A percentile compares a stretch with the other conserved stretches of the same genome.
Evolutionary conservation across 345 rosid genomes (phyloP).

Genomic region (Gossypium rotundifolium): DNA sequence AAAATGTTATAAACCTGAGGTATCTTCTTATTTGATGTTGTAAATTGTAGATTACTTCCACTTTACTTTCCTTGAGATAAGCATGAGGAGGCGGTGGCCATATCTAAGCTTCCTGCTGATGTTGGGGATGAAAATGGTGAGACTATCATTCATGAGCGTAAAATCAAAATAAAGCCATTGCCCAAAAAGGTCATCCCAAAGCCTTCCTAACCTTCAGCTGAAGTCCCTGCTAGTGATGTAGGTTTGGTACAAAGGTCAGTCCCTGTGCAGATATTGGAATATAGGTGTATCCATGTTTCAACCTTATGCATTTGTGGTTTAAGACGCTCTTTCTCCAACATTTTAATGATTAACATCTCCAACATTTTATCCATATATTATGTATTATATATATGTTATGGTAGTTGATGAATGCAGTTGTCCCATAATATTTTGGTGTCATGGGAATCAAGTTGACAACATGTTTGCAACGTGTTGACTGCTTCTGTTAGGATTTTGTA

Average conservation of each 20-base stretch:
- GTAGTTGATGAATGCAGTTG: too few species aligned
- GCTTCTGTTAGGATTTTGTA: too few species aligned
- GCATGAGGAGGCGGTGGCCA: slow-evolving; percentile 83
- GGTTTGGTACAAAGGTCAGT: slow-evolving; percentile 84
- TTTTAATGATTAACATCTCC: not conserved
- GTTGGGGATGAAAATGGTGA: slow-evolving; percentile 99
- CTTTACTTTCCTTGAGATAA: slow-evolving; percentile 96
- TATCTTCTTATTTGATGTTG: slow-evolving; percentile 16
- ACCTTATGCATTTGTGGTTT: not conserved
- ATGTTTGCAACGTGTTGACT: too few species aligned
- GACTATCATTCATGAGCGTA: slow-evolving; percentile 89
- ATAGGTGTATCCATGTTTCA: not conserved
- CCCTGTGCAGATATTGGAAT: not conserved
- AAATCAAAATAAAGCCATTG: slow-evolving; percentile 86
- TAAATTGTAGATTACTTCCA: slow-evolving; percentile 69
- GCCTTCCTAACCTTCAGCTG: slow-evolving; percentile 52
- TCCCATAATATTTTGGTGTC: too few species aligned
- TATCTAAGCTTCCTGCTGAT: slow-evolving; percentile 91
- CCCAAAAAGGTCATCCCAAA: slow-evolving; percentile 61
- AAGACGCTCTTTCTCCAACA: not conserved
- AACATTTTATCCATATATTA: too few species aligned
- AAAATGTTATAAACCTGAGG: not conserved
- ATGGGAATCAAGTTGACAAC: too few species aligned
- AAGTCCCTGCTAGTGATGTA: slow-evolving; percentile 64
- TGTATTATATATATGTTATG: too few species aligned